A percentile compares a stretch with the other conserved stretches of the same genome.
These are phyloP conservation scores for barrel medic (Medicago truncatula) DNA, from an alignment of 306 rosid species.

Conservation along the genomic window DNA sequence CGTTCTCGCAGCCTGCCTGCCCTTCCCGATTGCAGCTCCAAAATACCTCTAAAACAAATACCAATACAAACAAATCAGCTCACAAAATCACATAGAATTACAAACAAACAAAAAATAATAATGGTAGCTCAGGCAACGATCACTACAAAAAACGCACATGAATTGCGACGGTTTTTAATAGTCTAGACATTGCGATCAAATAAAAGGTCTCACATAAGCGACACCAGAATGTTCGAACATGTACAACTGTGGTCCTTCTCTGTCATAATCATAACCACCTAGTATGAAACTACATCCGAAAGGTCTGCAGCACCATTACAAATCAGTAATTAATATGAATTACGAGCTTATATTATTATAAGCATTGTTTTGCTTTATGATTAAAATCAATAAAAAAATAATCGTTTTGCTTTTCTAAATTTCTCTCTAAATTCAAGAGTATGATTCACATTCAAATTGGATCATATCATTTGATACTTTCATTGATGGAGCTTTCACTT, in stretches of 20 bases:
- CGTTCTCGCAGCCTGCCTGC: slow-evolving; percentile 99
- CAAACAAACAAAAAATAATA: not conserved
- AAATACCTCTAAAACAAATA: slow-evolving; percentile 74
- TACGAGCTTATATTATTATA: no score
- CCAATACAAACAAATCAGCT: slow-evolving; percentile 43
- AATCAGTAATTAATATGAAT: slow-evolving; percentile 32
- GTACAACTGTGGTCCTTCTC: slow-evolving; percentile 97
- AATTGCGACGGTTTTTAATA: no score
- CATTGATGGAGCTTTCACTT: no score
- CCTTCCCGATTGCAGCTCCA: slow-evolving; percentile 69
- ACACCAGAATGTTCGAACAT: slow-evolving; percentile 98
- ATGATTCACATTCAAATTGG: no score
- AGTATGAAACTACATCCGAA: slow-evolving; percentile 97
- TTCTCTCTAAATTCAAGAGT: no score
- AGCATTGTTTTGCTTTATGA: no score
- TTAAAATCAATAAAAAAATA: no score
- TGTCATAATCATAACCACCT: slow-evolving; percentile 97
- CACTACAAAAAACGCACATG: no score
- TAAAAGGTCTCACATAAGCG: slow-evolving; percentile 76
- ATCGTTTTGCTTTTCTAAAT: no score
- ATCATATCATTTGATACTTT: no score
- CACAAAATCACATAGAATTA: slow-evolving; percentile 22
- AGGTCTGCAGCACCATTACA: slow-evolving; percentile 69
- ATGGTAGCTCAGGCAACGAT: slow-evolving; percentile 11
- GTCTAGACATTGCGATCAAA: slow-evolving; percentile 11